Conservation (phyloP, 345 rosid species). For the Sonneratia caseolaris region DNA sequence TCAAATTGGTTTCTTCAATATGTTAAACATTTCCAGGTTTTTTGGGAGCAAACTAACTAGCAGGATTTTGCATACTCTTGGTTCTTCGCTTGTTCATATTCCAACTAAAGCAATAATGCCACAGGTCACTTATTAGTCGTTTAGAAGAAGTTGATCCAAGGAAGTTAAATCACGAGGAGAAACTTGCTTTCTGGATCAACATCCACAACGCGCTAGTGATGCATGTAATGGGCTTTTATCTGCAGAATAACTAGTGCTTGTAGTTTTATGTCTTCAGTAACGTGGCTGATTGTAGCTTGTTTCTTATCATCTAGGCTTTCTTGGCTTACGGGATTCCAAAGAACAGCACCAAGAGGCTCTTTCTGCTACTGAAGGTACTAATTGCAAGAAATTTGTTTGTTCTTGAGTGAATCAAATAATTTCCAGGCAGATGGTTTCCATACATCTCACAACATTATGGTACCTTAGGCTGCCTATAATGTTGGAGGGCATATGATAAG, state of each 20-base stretch:
- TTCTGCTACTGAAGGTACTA: slow-evolving; percentile 66
- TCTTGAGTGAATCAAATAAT: background rate
- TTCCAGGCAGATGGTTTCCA: background rate
- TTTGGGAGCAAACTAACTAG: too few relatives aligned
- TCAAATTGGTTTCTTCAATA: too few relatives aligned
- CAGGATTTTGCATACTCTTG: too few relatives aligned
- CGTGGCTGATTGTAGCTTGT: background rate
- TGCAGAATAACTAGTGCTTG: background rate
- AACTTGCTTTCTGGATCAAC: slow-evolving; percentile 94
- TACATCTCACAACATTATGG: slow-evolving; percentile 11
- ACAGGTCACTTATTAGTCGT: slow-evolving; percentile 65
- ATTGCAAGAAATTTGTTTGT: background rate
- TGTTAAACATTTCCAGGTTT: too few relatives aligned
- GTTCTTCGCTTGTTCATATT: background rate
- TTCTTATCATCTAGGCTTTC: slow-evolving; percentile 45
- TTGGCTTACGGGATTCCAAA: slow-evolving; percentile 87
- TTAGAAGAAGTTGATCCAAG: slow-evolving; percentile 70
- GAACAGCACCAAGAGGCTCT: slow-evolving; percentile 69
- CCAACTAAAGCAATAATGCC: slow-evolving; percentile 2
- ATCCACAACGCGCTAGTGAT: slow-evolving; percentile 82
- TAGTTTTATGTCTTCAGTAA: background rate
- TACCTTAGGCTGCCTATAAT: slow-evolving; percentile 80
- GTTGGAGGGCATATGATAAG: slow-evolving; percentile 84
- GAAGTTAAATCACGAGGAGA: slow-evolving; percentile 74
- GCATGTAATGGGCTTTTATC: slow-evolving; percentile 55